Base-by-base conservation (phyloP, 305 asterid species). In the Rubia tinctorum region DNA sequence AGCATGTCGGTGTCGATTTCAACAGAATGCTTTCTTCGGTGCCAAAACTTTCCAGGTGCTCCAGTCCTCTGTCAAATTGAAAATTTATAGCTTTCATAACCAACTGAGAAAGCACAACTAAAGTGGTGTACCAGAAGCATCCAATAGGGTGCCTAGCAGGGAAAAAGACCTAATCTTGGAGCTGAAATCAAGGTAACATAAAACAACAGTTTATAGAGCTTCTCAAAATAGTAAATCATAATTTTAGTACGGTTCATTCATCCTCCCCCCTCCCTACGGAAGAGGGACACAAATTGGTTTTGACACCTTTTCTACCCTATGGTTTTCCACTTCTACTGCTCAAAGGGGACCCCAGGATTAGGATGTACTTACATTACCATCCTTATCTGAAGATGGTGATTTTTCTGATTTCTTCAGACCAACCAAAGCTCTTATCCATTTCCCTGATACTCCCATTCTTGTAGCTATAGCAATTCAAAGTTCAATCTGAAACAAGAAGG, bases 371-470 rank as follows among this genome's bases (percentile, higher is more conserved):
- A 91, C 98, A 77, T 85, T 85, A 77, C 79, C 95, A 75, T 83
- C 87, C 75, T 80, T 85, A 71, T 81, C 88, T 14, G 85, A 80
- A 77, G 89, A 81, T 71, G 78, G 88, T 27, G 91, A 83, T 77
- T 84, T 88, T 73, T 86, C 96, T 43, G 89, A 72, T 77, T 85
- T 93, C 86, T 88, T 93, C 81, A 85, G 82, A 74, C 97, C 89
- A 71, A 93, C 87, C 86, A 89, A 78, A 23, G 93, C 81, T 84
- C 82, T 91, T 80, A 91, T 83, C 98, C 98, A 93, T 81, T 89
- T 93, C 85, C 87, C 88, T 42, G 98, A 72, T 71, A 87, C 89
- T 71, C 96, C 98, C 98, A 93, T 93, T 77, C 75, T 79, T 69
- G 71, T 42, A 74, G 73, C 69, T 77, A 30, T 17, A 66, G 72